Evolutionary conservation across 192 early-diverging fungal genomes (phyloP), one percentile per base, ranked within the genome.

Genomic region (Entrophospora sp.): DNA sequence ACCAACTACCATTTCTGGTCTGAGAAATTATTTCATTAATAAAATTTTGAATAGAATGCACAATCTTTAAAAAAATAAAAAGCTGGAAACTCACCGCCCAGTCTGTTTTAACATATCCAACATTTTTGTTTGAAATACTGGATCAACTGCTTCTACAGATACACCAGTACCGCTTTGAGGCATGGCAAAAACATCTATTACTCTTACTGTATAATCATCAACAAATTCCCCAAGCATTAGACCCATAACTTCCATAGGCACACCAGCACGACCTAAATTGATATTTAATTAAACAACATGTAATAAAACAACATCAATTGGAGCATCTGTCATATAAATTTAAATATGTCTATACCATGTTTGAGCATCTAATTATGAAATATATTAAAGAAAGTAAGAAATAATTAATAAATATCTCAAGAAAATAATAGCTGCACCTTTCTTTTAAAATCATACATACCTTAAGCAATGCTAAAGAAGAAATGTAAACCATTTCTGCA

Each of bases 171-270:
- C 97, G 70, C 90, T 91, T 76, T 99, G 97, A 31, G 97, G 97
- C 97, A 99, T 99, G n/a, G 97, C 97, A 89, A 98, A 99, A 49
- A 99, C 97, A 71, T 99, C 97, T 46, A 96, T 94, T 16, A 99
- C 97, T 3, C 92, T 88, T 1, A 99, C 95, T 1, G 97, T 99
- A 74, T 99, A 99, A 68, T 99, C 97, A 71, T 99, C 97, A 4
- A 99, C 87, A 81, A 99, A 99, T 73, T 98, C 93, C 20, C 97
- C 97, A 65, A 99, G 79, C 97, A 99, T 99, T 45, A 99, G 80
- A 6, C 97, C 97, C 97, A 99, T 99, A 66, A 99, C 97, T 75
- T 99, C 95, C 95, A 98, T 98, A 12, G 95, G 95, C 10, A 98
- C 94, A 68, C 94, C 94, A 18, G 96, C 96, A 51, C 96, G 87